These are phyloP conservation scores for Xerocomellus chrysenteron DNA, from an alignment of 768 basidiomycete species.

Conservation along the genomic window DNA sequence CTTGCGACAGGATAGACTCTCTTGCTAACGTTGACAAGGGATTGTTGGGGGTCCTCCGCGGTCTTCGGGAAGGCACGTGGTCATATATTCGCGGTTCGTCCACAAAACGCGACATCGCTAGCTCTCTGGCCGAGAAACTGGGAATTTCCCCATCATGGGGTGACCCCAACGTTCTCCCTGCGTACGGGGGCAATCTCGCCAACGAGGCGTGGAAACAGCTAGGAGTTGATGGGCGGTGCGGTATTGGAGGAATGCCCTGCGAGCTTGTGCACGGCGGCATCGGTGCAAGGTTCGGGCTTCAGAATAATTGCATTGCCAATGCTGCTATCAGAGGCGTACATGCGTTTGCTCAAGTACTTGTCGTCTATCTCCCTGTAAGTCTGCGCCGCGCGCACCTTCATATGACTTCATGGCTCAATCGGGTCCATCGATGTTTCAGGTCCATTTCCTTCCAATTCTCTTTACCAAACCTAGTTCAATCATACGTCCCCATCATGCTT, in stretches of 20 bases:
- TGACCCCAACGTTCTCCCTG: slow-evolving; percentile 57
- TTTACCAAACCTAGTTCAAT: slow-evolving; percentile 57
- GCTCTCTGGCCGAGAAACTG: slow-evolving; percentile 50
- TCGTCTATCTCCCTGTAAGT: slow-evolving; percentile 71
- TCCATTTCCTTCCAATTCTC: slow-evolving; percentile 66
- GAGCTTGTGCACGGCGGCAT: slow-evolving; percentile 68
- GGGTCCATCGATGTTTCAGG: slow-evolving; percentile 40
- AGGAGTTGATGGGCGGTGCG: slow-evolving; percentile 49
- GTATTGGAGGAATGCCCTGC: slow-evolving; percentile 73
- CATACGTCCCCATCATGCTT: slow-evolving; percentile 41
- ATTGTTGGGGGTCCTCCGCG: slow-evolving; percentile 52
- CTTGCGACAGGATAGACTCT: slow-evolving; percentile 52
- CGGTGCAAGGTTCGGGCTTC: slow-evolving; percentile 45
- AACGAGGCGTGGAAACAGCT: slow-evolving; percentile 54
- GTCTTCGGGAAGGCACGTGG: slow-evolving; percentile 55
- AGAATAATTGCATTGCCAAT: slow-evolving; percentile 61
- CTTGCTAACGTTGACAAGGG: slow-evolving; percentile 67
- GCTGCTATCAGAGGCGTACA: slow-evolving; percentile 48
- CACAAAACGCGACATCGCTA: slow-evolving; percentile 41
- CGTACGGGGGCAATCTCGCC: slow-evolving; percentile 57
- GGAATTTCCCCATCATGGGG: slow-evolving; percentile 65
- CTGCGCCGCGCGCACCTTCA: slow-evolving; percentile 4
- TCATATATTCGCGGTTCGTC: slow-evolving; percentile 52
- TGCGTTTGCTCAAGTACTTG: slow-evolving; percentile 62
- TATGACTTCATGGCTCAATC: neutral